Evolutionary conservation across 2,329 filamentous ascomycete species (phyloP).

Genomic region (Blumeria hordei): DNA sequence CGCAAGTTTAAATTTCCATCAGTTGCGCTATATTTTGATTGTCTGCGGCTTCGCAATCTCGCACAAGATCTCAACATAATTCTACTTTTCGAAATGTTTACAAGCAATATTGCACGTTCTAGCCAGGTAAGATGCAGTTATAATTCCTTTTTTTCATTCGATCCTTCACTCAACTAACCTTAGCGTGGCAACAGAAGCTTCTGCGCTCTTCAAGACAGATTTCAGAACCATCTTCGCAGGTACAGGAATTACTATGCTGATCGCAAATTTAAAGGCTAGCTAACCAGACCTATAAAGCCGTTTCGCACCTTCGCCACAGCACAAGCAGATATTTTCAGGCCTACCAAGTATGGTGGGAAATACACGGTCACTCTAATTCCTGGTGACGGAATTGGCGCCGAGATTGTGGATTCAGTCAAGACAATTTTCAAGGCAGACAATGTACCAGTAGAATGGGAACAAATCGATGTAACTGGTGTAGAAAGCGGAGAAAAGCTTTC

Average conservation of each 20-base stretch:
- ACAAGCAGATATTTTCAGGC: slow-evolving; percentile 95
- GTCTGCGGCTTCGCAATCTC: too few species aligned
- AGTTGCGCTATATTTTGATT: too few species aligned
- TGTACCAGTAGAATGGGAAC: slow-evolving; percentile 95
- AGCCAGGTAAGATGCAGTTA: background rate
- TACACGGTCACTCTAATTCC: slow-evolving; percentile 98
- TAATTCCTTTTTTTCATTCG: background rate
- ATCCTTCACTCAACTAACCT: background rate
- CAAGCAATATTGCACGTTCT: background rate
- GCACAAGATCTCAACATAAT: too few species aligned
- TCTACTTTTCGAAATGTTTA: background rate
- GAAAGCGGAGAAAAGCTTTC: slow-evolving; percentile 64
- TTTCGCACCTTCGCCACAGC: slow-evolving; percentile 42
- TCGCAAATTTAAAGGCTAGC: too few species aligned
- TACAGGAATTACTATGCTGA: too few species aligned
- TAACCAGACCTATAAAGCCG: slow-evolving; percentile 2
- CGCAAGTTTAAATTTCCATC: too few species aligned
- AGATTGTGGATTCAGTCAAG: slow-evolving; percentile 95
- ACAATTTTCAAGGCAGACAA: slow-evolving; percentile 99
- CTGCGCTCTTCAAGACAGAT: too few species aligned
- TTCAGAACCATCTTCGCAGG: too few species aligned
- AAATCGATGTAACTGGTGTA: slow-evolving; percentile 84
- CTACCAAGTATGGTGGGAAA: slow-evolving; percentile 85
- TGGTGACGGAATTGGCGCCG: slow-evolving; percentile 94
- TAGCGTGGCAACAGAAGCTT: background rate